Conservation (phyloP, 2,329 filamentous ascomycete species). For the Talaromyces sp. region DNA sequence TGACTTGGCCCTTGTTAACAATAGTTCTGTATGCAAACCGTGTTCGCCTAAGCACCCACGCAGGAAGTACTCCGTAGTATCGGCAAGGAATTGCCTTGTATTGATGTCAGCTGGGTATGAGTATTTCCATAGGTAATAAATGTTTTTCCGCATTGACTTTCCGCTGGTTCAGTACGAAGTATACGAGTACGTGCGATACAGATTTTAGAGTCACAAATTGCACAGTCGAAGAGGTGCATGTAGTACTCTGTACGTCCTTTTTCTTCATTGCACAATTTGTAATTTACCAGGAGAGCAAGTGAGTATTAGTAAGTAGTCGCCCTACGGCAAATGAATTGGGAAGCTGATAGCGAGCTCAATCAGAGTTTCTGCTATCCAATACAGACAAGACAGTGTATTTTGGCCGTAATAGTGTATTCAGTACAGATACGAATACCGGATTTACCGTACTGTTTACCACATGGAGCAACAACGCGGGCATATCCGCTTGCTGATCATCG, state of each 20-base stretch:
- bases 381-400: neutral
- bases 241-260: neutral
- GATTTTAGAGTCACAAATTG: neutral
- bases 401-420: neutral
- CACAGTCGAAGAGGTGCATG: neutral
- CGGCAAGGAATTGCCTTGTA: neutral
- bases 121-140: neutral
- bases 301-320: neutral
- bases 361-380: neutral
- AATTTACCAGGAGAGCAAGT: neutral
- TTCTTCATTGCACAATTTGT: neutral
- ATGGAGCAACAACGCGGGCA: neutral
- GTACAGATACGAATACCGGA: neutral
- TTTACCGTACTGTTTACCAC: slow-evolving; percentile 1
- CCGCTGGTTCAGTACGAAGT: neutral
- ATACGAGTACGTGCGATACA: neutral
- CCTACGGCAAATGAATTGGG: neutral
- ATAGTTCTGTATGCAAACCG: neutral
- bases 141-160: neutral
- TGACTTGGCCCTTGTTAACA: neutral
- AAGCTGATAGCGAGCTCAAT: neutral
- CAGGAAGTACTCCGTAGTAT: neutral
- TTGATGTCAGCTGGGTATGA: neutral
- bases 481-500: slow-evolving; percentile 10
- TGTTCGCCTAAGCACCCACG: neutral